Evolutionary conservation across 1,139 yeast species (phyloP).

Genomic region (Geotrichum armillariae): DNA sequence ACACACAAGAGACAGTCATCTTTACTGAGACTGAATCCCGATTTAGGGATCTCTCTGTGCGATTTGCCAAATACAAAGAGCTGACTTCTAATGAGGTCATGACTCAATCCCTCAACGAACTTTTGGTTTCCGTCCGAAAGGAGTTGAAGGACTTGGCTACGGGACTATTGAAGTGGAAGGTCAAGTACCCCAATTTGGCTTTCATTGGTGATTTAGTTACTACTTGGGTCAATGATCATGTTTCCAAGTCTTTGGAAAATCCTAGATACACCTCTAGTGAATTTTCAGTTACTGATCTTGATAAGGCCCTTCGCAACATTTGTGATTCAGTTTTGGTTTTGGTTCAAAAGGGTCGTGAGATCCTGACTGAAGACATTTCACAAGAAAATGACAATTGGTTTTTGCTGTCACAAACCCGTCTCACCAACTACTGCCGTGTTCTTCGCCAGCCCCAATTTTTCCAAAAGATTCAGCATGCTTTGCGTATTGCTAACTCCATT

Average conservation of each 20-base stretch:
- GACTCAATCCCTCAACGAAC: constrained; percentile 19
- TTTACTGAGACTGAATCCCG: constrained; percentile 21
- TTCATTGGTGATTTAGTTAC: constrained; percentile 19
- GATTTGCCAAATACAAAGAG: constrained; percentile 15
- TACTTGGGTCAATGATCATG: constrained; percentile 18
- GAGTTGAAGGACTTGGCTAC: constrained; percentile 11
- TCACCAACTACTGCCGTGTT: constrained; percentile 43
- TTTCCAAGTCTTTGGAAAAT: background rate
- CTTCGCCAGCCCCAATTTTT: constrained; percentile 23
- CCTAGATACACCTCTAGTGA: background rate
- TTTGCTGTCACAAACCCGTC: constrained; percentile 47
- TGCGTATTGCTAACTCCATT: constrained; percentile 17
- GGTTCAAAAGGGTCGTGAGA: constrained; percentile 56
- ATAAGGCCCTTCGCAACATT: constrained; percentile 37
- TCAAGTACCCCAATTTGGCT: constrained; percentile 17
- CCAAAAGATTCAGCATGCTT: constrained; percentile 16
- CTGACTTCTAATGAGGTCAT: constrained; percentile 14
- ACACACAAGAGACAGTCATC: constrained; percentile 16
- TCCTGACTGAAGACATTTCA: constrained; percentile 37
- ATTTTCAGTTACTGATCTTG: constrained; percentile 18
- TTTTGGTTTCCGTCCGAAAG: constrained; percentile 8
- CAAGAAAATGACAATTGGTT: constrained; percentile 68
- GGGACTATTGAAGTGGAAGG: constrained; percentile 17
- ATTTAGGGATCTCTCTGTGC: constrained; percentile 19
- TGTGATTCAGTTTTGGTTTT: constrained; percentile 65